Evolutionary conservation across 768 basidiomycete genomes (phyloP), one percentile per base, ranked within the genome.

Genomic region (Suillus variegatus): DNA sequence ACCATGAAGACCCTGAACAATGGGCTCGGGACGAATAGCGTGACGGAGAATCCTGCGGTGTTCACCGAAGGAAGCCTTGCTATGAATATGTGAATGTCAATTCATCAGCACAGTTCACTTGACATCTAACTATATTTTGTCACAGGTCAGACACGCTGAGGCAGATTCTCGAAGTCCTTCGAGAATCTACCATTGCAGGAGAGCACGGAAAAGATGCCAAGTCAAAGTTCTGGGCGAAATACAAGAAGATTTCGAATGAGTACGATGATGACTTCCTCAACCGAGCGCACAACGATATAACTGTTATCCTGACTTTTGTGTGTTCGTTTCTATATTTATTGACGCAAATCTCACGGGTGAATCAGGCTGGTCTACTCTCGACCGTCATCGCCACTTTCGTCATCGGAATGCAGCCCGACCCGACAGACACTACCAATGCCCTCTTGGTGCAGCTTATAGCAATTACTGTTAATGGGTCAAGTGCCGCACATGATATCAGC

Each of bases 321-420:
- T 3, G 60, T 61, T 47, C 12, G 2, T 12, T 16, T 28, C 32
- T 28, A 28, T 0, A 2, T 8, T 2, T 36, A 1, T 28, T n/a
- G 8, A 56, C 14, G n/a, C 6, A 47, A 47, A 2, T 61, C 25
- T 43, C 2, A 61, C 9, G 10, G 16, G 6, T 4, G 3, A 16
- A 47, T 13, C 7, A 61, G 60, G 40, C 60, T 61, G 60, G 41
- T 47, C 22, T 61, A 2, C 49, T 61, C 14, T 61, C 60, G 12
- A 41, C 60, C 2, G 60, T 61, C n/a, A 47, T 35, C 25, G 28
- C 60, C 7, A 12, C 60, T 6, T 61, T 61, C 22, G 49, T 60
- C 38, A 8, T 54, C 18, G 52, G 52, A 8, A 54, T 54, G 52
- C 52, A 54, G 28, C 52, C 52, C 0, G 32, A 32, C 28, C 28